Percentiles rank a stretch among this genome's conserved stretches.
Evolutionary conservation across 352 stramenopile species (phyloP).

Genomic region (Globisporangium splendens): DNA sequence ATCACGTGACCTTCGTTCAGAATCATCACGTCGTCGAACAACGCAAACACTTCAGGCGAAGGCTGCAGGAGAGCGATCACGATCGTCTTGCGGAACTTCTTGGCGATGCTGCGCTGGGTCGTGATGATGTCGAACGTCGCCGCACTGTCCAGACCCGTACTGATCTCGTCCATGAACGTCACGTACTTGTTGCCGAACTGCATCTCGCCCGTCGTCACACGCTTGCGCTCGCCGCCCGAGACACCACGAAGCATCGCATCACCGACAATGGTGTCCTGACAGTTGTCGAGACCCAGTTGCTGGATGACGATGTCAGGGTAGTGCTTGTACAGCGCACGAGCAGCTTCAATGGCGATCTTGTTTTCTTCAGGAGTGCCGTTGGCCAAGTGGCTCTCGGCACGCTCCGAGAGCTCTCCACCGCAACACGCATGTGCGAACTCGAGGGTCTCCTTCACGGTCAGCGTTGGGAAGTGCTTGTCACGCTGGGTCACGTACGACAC

Average conservation of each 20-base stretch:
- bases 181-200: conserved; percentile 58
- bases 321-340: conserved; percentile 6
- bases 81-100: conserved; percentile 40
- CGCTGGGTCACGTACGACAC: conserved; percentile 23
- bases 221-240: conserved; percentile 39
- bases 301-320: conserved; percentile 5
- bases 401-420: conserved; percentile 12
- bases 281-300: conserved; percentile 1
- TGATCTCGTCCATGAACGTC: conserved; percentile 79
- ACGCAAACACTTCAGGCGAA: conserved; percentile 44
- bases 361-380: conserved; percentile 25
- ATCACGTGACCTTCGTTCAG: conserved; percentile 41
- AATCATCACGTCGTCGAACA: conserved; percentile 54
- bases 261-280: conserved; percentile 31
- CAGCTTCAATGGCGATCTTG: conserved; percentile 2
- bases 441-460: conserved; percentile 3
- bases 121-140: conserved; percentile 60
- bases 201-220: conserved; percentile 51
- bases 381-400: conserved; percentile 31
- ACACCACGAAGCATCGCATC: conserved; percentile 40
- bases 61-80: conserved; percentile 82
- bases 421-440: conserved; percentile 57
- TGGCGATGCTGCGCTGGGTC: conserved; percentile 40
- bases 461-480: conserved; percentile 81
- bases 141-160: conserved; percentile 50